Conservation (phyloP, 2,329 filamentous ascomycete genomes). For the Phaeosphaeriaceae sp. region DNA sequence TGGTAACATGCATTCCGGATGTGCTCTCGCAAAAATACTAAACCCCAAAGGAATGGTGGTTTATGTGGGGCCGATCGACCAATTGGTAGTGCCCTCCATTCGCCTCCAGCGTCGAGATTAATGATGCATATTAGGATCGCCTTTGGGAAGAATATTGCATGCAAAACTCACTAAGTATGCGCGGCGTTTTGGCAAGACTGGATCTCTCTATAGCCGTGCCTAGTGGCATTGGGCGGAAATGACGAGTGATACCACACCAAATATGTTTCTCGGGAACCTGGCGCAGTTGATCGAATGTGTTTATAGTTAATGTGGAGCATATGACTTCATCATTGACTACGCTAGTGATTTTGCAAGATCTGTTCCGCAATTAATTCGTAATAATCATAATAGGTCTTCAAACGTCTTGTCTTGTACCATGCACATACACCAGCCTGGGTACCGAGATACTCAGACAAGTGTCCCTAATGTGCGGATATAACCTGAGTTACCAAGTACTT, state of each 20-base stretch:
- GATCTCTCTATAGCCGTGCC: constrained; percentile 21
- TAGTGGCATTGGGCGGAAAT: constrained; percentile 22
- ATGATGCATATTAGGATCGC: constrained; percentile 28
- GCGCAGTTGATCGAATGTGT: neutral
- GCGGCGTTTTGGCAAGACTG: constrained; percentile 26
- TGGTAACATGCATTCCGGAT: constrained; percentile 7
- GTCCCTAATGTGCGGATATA: too few relatives aligned
- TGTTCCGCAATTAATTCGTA: neutral
- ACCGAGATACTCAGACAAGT: too few relatives aligned
- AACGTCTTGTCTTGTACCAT: too few relatives aligned
- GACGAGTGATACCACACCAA: constrained; percentile 35
- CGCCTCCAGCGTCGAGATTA: constrained; percentile 22
- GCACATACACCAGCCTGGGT: too few relatives aligned
- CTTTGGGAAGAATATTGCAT: constrained; percentile 14
- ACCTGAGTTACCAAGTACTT: neutral
- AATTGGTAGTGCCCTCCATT: constrained; percentile 23
- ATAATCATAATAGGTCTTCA: too few relatives aligned
- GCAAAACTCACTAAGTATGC: constrained; percentile 19
- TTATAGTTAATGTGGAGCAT: neutral
- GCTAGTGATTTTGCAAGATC: neutral
- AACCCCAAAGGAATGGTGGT: neutral
- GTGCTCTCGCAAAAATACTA: constrained; percentile 4
- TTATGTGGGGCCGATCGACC: constrained; percentile 9
- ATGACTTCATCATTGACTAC: neutral
- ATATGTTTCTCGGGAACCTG: neutral